phyloP scores from a whole-genome alignment of 371 early-diverging fungal species.

The Dichotomocladium elegans region DNA sequence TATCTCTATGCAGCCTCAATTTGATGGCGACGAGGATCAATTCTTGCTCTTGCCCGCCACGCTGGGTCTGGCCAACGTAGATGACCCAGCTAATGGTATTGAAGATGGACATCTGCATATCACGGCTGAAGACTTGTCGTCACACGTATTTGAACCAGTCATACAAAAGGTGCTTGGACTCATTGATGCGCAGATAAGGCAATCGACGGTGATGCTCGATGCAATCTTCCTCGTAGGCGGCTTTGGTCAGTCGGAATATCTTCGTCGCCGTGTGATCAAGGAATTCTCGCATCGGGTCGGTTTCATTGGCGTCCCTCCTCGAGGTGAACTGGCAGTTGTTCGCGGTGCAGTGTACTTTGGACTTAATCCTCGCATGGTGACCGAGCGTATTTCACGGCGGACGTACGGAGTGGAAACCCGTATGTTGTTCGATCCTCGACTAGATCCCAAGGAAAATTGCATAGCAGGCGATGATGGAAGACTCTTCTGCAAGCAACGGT shows the following conservation, averaged over 20 bases:
- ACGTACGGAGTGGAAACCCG: slow-evolving; percentile 61
- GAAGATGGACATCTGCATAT: slow-evolving; percentile 53
- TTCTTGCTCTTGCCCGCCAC: slow-evolving; percentile 49
- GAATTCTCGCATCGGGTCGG: slow-evolving; percentile 40
- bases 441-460: slow-evolving; percentile 55
- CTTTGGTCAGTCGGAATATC: slow-evolving; percentile 55
- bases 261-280: slow-evolving; percentile 42
- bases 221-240: slow-evolving; percentile 59
- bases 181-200: slow-evolving; percentile 52
- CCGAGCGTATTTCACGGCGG: slow-evolving; percentile 56
- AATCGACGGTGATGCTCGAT: slow-evolving; percentile 32
- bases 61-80: slow-evolving; percentile 45
- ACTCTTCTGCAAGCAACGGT: slow-evolving; percentile 51
- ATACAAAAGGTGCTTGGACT: slow-evolving; percentile 34
- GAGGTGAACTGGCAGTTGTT: slow-evolving; percentile 51
- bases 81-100: slow-evolving; percentile 53
- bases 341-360: slow-evolving; percentile 55
- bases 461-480: slow-evolving; percentile 47
- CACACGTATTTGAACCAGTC: slow-evolving; percentile 60
- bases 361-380: slow-evolving; percentile 49
- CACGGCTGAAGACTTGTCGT: slow-evolving; percentile 44
- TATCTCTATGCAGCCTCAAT: slow-evolving; percentile 56
- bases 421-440: slow-evolving; percentile 54
- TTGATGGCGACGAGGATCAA: slow-evolving; percentile 57
- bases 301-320: slow-evolving; percentile 49